Percentiles rank a stretch among this genome's conserved stretches.
These are phyloP conservation scores for Westerdykella ornata DNA, from an alignment of 2,329 filamentous ascomycete genomes.

Conservation along the genomic window DNA sequence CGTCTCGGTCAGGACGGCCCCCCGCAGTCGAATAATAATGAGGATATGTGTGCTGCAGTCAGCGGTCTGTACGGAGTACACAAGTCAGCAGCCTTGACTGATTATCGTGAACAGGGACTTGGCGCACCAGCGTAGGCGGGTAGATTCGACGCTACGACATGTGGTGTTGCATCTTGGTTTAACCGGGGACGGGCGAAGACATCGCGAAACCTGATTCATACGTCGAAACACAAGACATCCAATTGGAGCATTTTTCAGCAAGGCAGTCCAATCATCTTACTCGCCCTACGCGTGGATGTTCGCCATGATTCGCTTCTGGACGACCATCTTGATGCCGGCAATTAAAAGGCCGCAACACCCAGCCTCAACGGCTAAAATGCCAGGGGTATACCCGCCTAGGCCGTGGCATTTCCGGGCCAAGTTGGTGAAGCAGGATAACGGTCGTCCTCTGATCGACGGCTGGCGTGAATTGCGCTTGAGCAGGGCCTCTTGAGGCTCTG, in stretches of 20 bases:
- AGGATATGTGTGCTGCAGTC: no score
- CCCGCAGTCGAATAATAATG: no score
- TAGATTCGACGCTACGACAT: neutral
- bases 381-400: slow-evolving; percentile 7
- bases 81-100: no score
- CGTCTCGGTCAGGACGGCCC: no score
- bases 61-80: no score
- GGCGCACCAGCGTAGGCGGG: neutral
- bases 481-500: no score
- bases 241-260: slow-evolving; percentile 6
- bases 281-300: slow-evolving; percentile 9
- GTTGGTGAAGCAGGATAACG: neutral
- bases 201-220: neutral
- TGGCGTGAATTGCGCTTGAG: no score
- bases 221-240: slow-evolving; percentile 2
- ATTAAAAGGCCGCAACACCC: slow-evolving; percentile 11
- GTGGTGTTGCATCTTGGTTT: slow-evolving; percentile 1
- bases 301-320: slow-evolving; percentile 13
- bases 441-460: neutral
- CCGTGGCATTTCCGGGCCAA: neutral
- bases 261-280: slow-evolving; percentile 13
- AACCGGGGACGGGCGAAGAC: neutral
- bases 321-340: slow-evolving; percentile 15
- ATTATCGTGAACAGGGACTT: no score
- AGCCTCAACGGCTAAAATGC: slow-evolving; percentile 20